A percentile compares a stretch with the other conserved stretches of the same genome.
Conservation (phyloP, 805 yeast genomes). For the Tetrapisispora phaffii region DNA sequence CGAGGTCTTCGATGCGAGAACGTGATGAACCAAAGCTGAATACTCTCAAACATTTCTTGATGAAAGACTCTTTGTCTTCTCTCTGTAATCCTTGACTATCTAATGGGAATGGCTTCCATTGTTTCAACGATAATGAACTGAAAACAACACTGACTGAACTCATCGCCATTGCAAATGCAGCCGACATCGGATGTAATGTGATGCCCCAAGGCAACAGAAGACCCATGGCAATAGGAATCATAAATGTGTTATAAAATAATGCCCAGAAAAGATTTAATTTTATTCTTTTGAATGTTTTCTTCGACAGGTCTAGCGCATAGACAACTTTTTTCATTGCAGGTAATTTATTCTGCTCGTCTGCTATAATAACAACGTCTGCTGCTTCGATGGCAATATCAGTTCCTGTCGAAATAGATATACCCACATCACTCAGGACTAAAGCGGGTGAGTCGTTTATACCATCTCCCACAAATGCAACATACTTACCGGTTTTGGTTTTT, state of each 20-base stretch:
- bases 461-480: slow-evolving; percentile 88
- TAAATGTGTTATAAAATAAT: slow-evolving; percentile 65
- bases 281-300: slow-evolving; percentile 60
- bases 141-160: slow-evolving; percentile 83
- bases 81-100: not conserved
- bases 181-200: slow-evolving; percentile 76
- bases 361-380: slow-evolving; percentile 80
- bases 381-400: slow-evolving; percentile 95
- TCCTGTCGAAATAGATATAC: slow-evolving; percentile 85
- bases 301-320: slow-evolving; percentile 58
- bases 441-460: slow-evolving; percentile 99
- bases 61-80: not conserved
- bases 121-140: slow-evolving; percentile 62
- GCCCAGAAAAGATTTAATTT: slow-evolving; percentile 85
- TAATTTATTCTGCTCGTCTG: slow-evolving; percentile 16
- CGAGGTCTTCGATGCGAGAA: not conserved
- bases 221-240: slow-evolving; percentile 94
- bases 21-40: not conserved
- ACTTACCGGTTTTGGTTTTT: slow-evolving; percentile 33
- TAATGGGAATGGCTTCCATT: slow-evolving; percentile 39
- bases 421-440: slow-evolving; percentile 75
- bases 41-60: not conserved
- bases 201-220: slow-evolving; percentile 70
- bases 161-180: slow-evolving; percentile 87
- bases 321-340: slow-evolving; percentile 39